phyloP scores from a whole-genome alignment of 2,329 filamentous ascomycete species.

The Aaosphaeria pasadenensis region DNA sequence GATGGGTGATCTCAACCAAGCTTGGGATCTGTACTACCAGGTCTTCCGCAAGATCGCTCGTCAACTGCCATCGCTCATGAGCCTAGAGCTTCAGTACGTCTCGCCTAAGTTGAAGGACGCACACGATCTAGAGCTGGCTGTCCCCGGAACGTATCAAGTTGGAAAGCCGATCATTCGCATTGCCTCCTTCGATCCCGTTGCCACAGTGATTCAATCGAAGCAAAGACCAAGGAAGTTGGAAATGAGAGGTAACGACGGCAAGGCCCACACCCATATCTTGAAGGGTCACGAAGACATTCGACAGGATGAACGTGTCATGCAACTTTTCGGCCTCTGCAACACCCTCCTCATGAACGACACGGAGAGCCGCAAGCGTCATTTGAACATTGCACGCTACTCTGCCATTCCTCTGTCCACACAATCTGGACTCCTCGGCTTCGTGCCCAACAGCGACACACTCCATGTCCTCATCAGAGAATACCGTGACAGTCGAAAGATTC shows the following conservation, averaged over 20 bases:
- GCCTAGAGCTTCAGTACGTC: slow-evolving; percentile 91
- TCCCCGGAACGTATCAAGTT: slow-evolving; percentile 92
- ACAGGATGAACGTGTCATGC: slow-evolving; percentile 99
- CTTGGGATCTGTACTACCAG: slow-evolving; percentile 98
- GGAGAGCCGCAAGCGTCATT: slow-evolving; percentile 93
- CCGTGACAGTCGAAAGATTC: slow-evolving; percentile 91
- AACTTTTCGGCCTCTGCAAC: slow-evolving; percentile 96
- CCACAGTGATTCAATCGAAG: slow-evolving; percentile 93
- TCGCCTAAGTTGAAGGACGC: slow-evolving; percentile 88
- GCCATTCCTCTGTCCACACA: slow-evolving; percentile 97
- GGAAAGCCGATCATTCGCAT: slow-evolving; percentile 79
- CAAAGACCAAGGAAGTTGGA: slow-evolving; percentile 89
- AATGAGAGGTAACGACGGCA: slow-evolving; percentile 84
- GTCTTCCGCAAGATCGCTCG: slow-evolving; percentile 94
- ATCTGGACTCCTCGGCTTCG: slow-evolving; percentile 92
- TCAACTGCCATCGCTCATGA: slow-evolving; percentile 89
- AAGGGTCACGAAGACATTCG: slow-evolving; percentile 99
- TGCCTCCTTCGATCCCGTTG: slow-evolving; percentile 82
- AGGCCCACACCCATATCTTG: slow-evolving; percentile 80
- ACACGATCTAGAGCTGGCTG: slow-evolving; percentile 82
- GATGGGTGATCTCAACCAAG: slow-evolving; percentile 91
- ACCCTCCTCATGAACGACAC: slow-evolving; percentile 90
- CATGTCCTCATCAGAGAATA: slow-evolving; percentile 98
- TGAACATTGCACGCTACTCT: slow-evolving; percentile 93
- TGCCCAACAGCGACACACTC: slow-evolving; percentile 94